phyloP scores from a whole-genome alignment of 2,329 filamentous ascomycete species.

The Alternaria triticina region DNA sequence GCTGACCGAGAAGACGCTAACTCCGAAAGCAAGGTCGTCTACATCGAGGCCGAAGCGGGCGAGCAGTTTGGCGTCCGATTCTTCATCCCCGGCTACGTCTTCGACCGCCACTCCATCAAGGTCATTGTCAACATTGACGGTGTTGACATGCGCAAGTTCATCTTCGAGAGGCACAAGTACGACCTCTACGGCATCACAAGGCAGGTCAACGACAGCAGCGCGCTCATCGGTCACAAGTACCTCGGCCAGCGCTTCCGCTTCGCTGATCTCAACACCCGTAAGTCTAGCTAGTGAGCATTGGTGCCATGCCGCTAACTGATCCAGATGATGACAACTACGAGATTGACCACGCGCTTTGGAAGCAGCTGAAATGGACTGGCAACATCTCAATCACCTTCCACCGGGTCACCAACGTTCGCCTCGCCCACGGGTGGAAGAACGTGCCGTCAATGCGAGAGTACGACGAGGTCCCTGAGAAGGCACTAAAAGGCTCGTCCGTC shows the following conservation, averaged over 20 bases:
- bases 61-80: slow-evolving; percentile 7
- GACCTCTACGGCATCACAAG: background rate
- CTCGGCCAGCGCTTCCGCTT: slow-evolving; percentile 9
- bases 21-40: slow-evolving; percentile 1
- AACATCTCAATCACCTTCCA: slow-evolving; percentile 3
- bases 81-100: slow-evolving; percentile 6
- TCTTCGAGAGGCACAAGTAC: background rate
- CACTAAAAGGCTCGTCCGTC: slow-evolving; percentile 6
- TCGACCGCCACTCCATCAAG: background rate
- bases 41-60: slow-evolving; percentile 7
- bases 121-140: slow-evolving; percentile 13
- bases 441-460: background rate
- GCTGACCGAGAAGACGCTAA: slow-evolving; percentile 3
- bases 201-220: background rate
- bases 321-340: background rate
- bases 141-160: background rate
- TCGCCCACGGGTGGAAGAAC: background rate
- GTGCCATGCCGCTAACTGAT: background rate
- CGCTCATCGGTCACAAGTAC: background rate
- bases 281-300: background rate
- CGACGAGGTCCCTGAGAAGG: slow-evolving; percentile 8
- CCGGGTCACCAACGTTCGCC: background rate
- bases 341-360: background rate
- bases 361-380: background rate
- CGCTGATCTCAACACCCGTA: slow-evolving; percentile 1